Percentiles rank a stretch among this genome's conserved stretches.
phyloP scores from a whole-genome alignment of 805 yeast genomes.

The Schwanniomyces occidentalis region DNA sequence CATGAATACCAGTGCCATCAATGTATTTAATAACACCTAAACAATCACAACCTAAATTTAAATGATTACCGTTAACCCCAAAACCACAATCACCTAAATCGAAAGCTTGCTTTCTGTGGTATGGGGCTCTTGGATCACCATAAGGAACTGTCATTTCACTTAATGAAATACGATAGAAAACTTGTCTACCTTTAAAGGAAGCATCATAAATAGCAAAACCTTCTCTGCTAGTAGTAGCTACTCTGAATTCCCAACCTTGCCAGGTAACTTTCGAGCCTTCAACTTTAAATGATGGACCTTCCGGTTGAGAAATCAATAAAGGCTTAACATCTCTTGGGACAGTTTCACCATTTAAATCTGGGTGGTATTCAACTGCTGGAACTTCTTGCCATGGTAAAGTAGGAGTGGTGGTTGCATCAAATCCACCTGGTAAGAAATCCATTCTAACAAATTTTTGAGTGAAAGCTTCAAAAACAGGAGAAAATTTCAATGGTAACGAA shows the following conservation, averaged over 20 bases:
- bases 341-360: conserved; percentile 60
- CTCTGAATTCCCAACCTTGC: conserved; percentile 86
- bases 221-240: conserved; percentile 70
- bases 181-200: conserved; percentile 72
- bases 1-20: conserved; percentile 57
- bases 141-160: conserved; percentile 89
- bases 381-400: conserved; percentile 64
- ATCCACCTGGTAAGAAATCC: conserved; percentile 73
- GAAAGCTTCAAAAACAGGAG: conserved; percentile 69
- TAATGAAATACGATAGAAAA: conserved; percentile 69
- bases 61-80: conserved; percentile 68
- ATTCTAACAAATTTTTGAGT: conserved; percentile 64
- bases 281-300: conserved; percentile 70
- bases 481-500: conserved; percentile 69
- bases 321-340: conserved; percentile 63
- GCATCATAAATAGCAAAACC: conserved; percentile 76
- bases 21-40: conserved; percentile 75
- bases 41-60: conserved; percentile 79
- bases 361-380: conserved; percentile 68
- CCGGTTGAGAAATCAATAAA: conserved; percentile 68
- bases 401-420: conserved; percentile 57
- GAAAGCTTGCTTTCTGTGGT: conserved; percentile 83
- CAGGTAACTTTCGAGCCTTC: conserved; percentile 63
- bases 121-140: conserved; percentile 79
- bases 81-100: conserved; percentile 86